Evolutionary conservation across 2,329 filamentous ascomycete species (phyloP).

Genomic region (Sphaerulina musiva): DNA sequence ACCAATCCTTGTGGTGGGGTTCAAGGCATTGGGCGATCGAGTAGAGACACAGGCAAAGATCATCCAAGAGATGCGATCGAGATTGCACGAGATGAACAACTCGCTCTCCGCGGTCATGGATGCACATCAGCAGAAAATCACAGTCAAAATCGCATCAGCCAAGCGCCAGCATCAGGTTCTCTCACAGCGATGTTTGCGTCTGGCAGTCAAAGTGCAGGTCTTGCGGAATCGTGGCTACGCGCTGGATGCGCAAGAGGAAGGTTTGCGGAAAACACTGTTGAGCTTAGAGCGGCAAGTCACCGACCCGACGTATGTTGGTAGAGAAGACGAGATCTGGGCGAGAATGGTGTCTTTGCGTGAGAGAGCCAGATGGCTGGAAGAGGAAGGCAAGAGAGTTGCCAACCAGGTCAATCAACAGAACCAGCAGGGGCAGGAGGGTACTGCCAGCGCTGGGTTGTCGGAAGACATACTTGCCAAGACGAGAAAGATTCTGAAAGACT

Average conservation of each 20-base stretch:
- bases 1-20: conserved; percentile 69
- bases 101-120: conserved; percentile 65
- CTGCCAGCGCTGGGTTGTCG: conserved; percentile 51
- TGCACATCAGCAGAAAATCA: conserved; percentile 69
- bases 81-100: conserved; percentile 73
- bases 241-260: conserved; percentile 71
- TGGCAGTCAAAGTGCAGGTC: conserved; percentile 75
- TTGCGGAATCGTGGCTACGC: conserved; percentile 75
- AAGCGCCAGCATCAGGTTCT: conserved; percentile 66
- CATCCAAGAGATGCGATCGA: conserved; percentile 61
- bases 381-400: conserved; percentile 64
- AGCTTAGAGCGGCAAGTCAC: conserved; percentile 62
- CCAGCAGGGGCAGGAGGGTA: conserved; percentile 43
- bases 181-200: conserved; percentile 63
- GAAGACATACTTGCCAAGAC: conserved; percentile 65
- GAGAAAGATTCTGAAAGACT: conserved; percentile 76
- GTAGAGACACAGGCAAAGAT: conserved; percentile 65
- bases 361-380: conserved; percentile 64
- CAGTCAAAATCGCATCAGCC: conserved; percentile 65
- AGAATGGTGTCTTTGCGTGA: conserved; percentile 68
- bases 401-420: conserved; percentile 37
- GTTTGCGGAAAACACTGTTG: conserved; percentile 64
- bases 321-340: conserved; percentile 82
- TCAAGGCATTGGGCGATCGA: conserved; percentile 63
- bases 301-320: conserved; percentile 66